Percentiles rank a stretch among this genome's conserved stretches.
Evolutionary conservation across 176 grass and related monocot genomes (phyloP).

Genomic region (Elaeis guineensis): DNA sequence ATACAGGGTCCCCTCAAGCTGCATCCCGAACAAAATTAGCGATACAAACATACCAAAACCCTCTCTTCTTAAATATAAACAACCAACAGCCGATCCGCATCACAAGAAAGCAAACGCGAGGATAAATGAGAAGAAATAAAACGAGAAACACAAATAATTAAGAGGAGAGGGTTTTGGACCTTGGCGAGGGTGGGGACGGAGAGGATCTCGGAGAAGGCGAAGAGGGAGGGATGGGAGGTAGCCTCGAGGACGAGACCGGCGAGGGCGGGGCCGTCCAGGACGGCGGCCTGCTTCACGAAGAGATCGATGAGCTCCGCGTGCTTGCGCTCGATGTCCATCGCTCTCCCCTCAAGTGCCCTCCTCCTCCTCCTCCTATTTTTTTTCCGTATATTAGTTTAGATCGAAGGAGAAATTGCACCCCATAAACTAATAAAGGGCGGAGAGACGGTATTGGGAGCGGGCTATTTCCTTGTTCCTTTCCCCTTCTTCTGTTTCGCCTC

Average conservation of each 20-base stretch:
- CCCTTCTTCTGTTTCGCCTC: no score
- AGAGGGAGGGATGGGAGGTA: slow-evolving; percentile 87
- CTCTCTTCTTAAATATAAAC: not conserved
- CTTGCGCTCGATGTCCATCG: slow-evolving; percentile 76
- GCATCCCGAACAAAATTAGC: not conserved
- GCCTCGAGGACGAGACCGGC: slow-evolving; percentile 81
- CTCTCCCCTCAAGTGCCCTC: not conserved
- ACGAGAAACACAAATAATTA: not conserved
- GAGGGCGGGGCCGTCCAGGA: slow-evolving; percentile 49
- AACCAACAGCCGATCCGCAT: not conserved
- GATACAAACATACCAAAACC: no score
- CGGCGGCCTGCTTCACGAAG: slow-evolving; percentile 68
- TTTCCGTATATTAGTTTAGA: no score
- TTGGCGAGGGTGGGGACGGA: slow-evolving; percentile 67
- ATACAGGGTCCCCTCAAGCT: slow-evolving; percentile 72
- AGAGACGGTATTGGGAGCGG: no score
- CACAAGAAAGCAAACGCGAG: not conserved
- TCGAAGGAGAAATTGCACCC: no score
- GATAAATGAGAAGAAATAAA: not conserved
- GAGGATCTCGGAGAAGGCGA: slow-evolving; percentile 97
- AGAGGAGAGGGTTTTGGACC: slow-evolving; percentile 16
- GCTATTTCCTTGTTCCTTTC: no score
- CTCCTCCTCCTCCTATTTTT: no score
- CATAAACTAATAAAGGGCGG: no score
- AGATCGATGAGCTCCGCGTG: slow-evolving; percentile 91